A percentile compares a stretch with the other conserved stretches of the same genome.
Evolutionary conservation across 495 filamentous ascomycete species (phyloP).

Genomic region (Neurospora sp.): DNA sequence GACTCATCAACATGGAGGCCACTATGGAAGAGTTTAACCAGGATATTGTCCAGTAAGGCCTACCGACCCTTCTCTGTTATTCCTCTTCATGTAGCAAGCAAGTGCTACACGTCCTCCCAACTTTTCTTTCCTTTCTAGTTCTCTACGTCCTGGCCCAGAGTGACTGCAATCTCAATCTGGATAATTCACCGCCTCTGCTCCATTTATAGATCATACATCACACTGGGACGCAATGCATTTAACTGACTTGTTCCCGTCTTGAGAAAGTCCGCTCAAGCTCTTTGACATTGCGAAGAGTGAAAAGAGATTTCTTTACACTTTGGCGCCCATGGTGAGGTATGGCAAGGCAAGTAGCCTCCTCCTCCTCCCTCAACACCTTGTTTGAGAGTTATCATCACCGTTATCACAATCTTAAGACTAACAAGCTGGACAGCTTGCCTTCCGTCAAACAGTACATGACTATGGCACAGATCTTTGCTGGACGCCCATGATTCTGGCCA

Average conservation of each 20-base stretch:
- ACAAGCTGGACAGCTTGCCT: slow-evolving; percentile 38
- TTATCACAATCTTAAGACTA: background rate
- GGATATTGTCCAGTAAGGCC: slow-evolving; percentile 20
- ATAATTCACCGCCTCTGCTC: background rate
- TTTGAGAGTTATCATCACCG: background rate
- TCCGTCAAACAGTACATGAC: slow-evolving; percentile 48
- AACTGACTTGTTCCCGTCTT: slow-evolving; percentile 5
- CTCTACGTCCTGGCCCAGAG: background rate
- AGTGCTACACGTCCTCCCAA: background rate
- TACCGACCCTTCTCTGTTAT: background rate
- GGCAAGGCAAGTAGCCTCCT: slow-evolving; percentile 32
- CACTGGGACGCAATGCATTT: background rate
- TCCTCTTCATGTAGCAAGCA: slow-evolving; percentile 3
- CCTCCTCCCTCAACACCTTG: background rate
- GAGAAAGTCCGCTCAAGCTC: slow-evolving; percentile 44
- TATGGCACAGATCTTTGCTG: slow-evolving; percentile 55
- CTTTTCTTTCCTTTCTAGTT: background rate
- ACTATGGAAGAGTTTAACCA: slow-evolving; percentile 1
- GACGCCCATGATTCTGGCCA: slow-evolving; percentile 63
- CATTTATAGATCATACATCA: background rate
- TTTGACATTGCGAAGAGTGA: slow-evolving; percentile 45
- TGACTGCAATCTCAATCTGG: background rate
- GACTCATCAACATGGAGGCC: background rate
- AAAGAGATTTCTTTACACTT: slow-evolving; percentile 43
- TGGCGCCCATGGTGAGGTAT: slow-evolving; percentile 63